phyloP scores from a whole-genome alignment of 352 stramenopile genomes.

The Phytophthora brassicae region DNA sequence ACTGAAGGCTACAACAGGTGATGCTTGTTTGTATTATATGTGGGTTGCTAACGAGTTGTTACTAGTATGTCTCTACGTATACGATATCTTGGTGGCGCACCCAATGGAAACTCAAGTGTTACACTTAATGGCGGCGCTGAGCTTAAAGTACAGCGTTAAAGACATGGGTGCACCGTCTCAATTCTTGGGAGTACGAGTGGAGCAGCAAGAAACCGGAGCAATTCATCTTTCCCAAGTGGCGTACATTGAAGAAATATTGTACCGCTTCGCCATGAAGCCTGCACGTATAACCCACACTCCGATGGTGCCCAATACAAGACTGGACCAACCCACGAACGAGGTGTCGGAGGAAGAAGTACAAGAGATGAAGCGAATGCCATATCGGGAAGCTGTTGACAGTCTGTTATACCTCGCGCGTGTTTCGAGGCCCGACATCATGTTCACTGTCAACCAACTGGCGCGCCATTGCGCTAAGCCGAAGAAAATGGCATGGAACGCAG shows the following conservation, averaged over 20 bases:
- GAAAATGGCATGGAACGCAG: neutral
- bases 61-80: conserved; percentile 3
- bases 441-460: conserved; percentile 4
- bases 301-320: neutral
- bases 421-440: neutral
- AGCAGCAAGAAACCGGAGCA: too few relatives aligned
- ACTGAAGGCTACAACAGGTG: neutral
- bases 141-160: too few relatives aligned
- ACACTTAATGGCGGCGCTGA: neutral
- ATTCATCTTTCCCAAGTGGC: neutral
- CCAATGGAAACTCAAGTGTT: neutral
- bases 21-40: neutral
- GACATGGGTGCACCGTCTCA: too few relatives aligned
- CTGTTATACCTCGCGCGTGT: neutral
- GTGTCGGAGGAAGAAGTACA: neutral
- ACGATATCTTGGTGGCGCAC: conserved; percentile 3
- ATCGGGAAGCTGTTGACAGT: neutral
- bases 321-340: neutral
- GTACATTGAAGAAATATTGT: neutral
- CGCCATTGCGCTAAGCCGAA: neutral
- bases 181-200: too few relatives aligned
- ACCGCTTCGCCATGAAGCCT: neutral
- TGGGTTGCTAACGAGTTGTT: neutral
- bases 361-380: neutral
- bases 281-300: neutral